Conservation (phyloP, 805 yeast genomes). For the Candida takata region DNA sequence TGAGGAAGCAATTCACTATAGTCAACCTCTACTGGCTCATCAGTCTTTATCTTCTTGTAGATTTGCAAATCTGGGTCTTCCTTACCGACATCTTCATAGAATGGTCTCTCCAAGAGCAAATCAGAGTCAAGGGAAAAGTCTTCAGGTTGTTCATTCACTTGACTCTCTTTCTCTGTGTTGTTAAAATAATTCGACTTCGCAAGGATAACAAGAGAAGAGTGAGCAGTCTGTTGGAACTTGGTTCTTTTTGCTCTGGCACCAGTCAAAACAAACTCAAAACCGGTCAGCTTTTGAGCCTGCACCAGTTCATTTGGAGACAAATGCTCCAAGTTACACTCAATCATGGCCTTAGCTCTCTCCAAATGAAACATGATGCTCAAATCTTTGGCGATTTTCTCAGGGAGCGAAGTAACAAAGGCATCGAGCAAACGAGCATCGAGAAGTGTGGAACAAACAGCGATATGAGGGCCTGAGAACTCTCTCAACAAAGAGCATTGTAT, state of each 20-base stretch:
- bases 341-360: conserved; percentile 59
- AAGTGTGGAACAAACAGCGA: conserved; percentile 29
- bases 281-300: conserved; percentile 51
- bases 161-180: conserved; percentile 27
- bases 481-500: conserved; percentile 57
- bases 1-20: conserved; percentile 50
- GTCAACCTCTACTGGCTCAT: conserved; percentile 29
- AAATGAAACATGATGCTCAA: conserved; percentile 46
- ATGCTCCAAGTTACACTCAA: conserved; percentile 60
- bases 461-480: conserved; percentile 48
- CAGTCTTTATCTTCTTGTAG: conserved; percentile 30
- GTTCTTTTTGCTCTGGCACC: conserved; percentile 90
- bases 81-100: conserved; percentile 53
- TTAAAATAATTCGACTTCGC: conserved; percentile 44
- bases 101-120: conserved; percentile 65
- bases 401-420: conserved; percentile 16
- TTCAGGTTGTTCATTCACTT: conserved; percentile 39
- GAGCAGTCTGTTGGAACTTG: conserved; percentile 65
- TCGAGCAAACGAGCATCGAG: conserved; percentile 20
- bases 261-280: conserved; percentile 59
- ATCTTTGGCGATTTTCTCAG: conserved; percentile 28
- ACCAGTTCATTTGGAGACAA: conserved; percentile 47
- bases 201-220: conserved; percentile 66
- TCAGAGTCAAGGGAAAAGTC: conserved; percentile 66
- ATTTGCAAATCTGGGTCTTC: conserved; percentile 37